Percentiles rank a stretch among this genome's conserved stretches.
These are phyloP conservation scores for Pythium brassicae DNA, from an alignment of 352 stramenopile genomes.

Conservation along the genomic window DNA sequence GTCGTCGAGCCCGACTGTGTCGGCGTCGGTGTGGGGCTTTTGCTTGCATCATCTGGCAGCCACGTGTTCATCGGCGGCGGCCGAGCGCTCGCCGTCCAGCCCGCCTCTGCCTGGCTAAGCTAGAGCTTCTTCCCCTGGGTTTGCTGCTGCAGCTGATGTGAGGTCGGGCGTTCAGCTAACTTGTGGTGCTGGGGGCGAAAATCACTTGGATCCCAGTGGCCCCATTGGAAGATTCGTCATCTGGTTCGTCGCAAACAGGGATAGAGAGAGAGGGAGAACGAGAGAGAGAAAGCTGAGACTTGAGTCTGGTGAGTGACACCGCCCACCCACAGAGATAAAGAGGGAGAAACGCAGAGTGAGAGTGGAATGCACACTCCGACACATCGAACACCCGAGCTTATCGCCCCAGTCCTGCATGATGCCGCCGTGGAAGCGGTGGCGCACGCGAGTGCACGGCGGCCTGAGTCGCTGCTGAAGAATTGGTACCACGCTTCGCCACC, in stretches of 20 bases:
- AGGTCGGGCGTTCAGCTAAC: constrained; percentile 8
- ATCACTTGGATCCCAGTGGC: neutral
- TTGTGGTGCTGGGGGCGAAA: neutral
- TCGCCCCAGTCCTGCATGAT: constrained; percentile 70
- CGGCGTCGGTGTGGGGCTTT: constrained; percentile 29
- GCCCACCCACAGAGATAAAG: constrained; percentile 9
- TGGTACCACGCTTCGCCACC: constrained; percentile 31
- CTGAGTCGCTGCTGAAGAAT: constrained; percentile 40
- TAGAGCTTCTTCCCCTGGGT: constrained; percentile 6
- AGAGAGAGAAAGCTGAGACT: constrained; percentile 6
- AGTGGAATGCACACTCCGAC: constrained; percentile 28
- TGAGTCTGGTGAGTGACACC: constrained; percentile 6
- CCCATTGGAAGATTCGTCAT: constrained; percentile 14
- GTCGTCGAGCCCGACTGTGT: constrained; percentile 33
- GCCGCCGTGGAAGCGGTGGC: constrained; percentile 63
- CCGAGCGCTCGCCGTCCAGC: constrained; percentile 7
- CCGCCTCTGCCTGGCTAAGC: neutral
- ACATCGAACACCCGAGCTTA: constrained; percentile 44
- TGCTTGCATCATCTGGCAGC: constrained; percentile 10
- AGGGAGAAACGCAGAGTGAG: neutral
- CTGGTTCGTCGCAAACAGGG: constrained; percentile 7
- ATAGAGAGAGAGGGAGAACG: constrained; percentile 9
- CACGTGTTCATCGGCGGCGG: constrained; percentile 54
- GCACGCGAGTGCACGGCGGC: constrained; percentile 48
- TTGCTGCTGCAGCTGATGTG: constrained; percentile 10